phyloP scores from a whole-genome alignment of 169 alveolate genomes.

The Ichthyophthirius multifiliis region DNA sequence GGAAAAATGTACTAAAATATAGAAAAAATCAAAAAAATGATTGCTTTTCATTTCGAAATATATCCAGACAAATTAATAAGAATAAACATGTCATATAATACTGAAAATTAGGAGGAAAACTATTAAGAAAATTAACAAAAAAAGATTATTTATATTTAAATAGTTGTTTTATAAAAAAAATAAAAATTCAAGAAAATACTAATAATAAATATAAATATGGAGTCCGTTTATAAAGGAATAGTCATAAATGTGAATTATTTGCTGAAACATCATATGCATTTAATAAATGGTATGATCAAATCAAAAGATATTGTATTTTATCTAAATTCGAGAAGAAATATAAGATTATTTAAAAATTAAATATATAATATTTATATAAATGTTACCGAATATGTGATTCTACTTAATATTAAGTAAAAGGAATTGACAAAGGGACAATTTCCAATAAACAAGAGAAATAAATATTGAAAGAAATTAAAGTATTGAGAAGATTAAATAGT shows the following conservation, averaged over 20 bases:
- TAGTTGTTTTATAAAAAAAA: background rate
- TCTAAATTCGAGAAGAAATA: conserved; percentile 35
- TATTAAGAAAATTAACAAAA: no score
- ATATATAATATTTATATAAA: background rate
- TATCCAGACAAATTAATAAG: no score
- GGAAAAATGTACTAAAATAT: no score
- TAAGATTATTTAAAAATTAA: conserved; percentile 15
- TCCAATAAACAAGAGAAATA: no score
- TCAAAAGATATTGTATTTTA: conserved; percentile 33
- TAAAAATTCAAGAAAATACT: background rate
- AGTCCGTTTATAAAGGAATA: conserved; percentile 17
- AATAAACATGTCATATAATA: no score
- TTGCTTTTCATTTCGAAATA: no score
- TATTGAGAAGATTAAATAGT: background rate
- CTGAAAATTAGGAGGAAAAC: no score
- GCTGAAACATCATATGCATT: conserved; percentile 12
- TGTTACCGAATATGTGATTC: no score
- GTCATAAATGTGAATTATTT: conserved; percentile 7
- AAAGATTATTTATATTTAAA: background rate
- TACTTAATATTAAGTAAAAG: no score
- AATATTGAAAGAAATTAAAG: background rate
- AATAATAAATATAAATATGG: conserved; percentile 27
- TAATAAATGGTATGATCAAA: conserved; percentile 31
- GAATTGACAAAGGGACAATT: no score
- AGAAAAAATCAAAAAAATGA: no score